A percentile compares a stretch with the other conserved stretches of the same genome.
Evolutionary conservation across 805 yeast genomes (phyloP).

Genomic region (Saccharomycopsis javanensis): DNA sequence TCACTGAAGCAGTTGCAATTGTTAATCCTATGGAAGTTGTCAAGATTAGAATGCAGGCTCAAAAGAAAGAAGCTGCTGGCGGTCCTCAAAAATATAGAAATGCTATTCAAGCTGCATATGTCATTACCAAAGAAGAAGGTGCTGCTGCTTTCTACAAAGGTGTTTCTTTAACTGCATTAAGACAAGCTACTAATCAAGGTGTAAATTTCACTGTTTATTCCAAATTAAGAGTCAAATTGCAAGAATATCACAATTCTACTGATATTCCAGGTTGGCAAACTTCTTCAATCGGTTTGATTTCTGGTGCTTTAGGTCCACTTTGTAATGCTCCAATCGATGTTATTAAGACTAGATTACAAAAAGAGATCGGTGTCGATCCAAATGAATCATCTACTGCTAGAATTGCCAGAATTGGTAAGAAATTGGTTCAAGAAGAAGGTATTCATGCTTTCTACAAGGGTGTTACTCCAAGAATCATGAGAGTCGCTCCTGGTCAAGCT

Average conservation of each 20-base stretch:
- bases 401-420: slow-evolving; percentile 70
- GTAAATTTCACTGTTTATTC: slow-evolving; percentile 95
- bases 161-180: slow-evolving; percentile 88
- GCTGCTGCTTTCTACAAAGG: slow-evolving; percentile 84
- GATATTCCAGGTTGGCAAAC: slow-evolving; percentile 90
- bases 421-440: slow-evolving; percentile 84
- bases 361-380: slow-evolving; percentile 55
- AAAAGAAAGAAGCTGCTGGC: slow-evolving; percentile 72
- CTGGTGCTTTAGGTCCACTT: slow-evolving; percentile 97
- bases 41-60: slow-evolving; percentile 93
- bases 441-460: slow-evolving; percentile 85
- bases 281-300: slow-evolving; percentile 76
- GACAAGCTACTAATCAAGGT: slow-evolving; percentile 98
- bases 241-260: slow-evolving; percentile 45
- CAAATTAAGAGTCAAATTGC: slow-evolving; percentile 62
- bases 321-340: slow-evolving; percentile 97
- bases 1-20: slow-evolving; percentile 88
- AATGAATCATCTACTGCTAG: slow-evolving; percentile 64
- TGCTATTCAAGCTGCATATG: slow-evolving; percentile 83
- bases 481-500: slow-evolving; percentile 99
- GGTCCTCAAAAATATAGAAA: slow-evolving; percentile 68
- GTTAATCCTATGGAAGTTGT: slow-evolving; percentile 98
- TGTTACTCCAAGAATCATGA: slow-evolving; percentile 96
- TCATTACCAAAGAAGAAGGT: slow-evolving; percentile 87
- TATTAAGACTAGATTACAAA: slow-evolving; percentile 92